Evolutionary conservation across 441 rosid genomes (phyloP), one percentile per base, ranked within the genome.

Genomic region (Metrosideros polymorpha): DNA sequence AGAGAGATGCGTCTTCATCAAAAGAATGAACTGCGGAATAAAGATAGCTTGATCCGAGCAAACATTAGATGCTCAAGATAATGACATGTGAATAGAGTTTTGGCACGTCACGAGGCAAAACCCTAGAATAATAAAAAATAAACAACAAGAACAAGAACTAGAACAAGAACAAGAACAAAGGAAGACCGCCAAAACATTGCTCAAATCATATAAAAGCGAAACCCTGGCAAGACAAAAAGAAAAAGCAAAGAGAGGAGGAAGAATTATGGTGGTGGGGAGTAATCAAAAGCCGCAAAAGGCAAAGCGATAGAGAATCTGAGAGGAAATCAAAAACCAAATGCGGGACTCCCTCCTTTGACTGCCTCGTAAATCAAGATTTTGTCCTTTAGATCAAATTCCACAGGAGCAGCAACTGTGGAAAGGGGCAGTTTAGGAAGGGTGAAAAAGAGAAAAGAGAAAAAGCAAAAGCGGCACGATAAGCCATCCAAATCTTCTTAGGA

Each of bases 401-500:
- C n/a, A 13, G 57, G 5, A 30, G 22, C 18, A 39, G 30, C 29
- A 17, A 32, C 79, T 39, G 17, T 6, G 6, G 1, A 22, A 6
- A 71, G 79, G 55, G 87, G 84, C 82, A 86, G 49, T 45, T 82
- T 56, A 53, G 59, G 45, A 47, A 86, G 2, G 2, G 30, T 12
- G 17, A 52, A 50, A 85, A 50, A 19, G 45, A 82, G 32, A 52
- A 54, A 27, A 52, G 14, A 35, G 14, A 50, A 49, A 54, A 84
- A 59, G 71, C 55, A 66, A 71, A 63, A 71, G 57, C 14, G 42
- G 59, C 82, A 85, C 76, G 45, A 82, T 53, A 85, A 30, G 30
- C 86, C 53, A 32, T 66, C 54, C 83, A 82, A 82, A 86, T 86
- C 88, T 86, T 86, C 88, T 49, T 86, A 45, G 85, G 85, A 83